These are phyloP conservation scores for Curvularia hawaiiensis DNA, from an alignment of 2,329 filamentous ascomycete species.

Conservation along the genomic window DNA sequence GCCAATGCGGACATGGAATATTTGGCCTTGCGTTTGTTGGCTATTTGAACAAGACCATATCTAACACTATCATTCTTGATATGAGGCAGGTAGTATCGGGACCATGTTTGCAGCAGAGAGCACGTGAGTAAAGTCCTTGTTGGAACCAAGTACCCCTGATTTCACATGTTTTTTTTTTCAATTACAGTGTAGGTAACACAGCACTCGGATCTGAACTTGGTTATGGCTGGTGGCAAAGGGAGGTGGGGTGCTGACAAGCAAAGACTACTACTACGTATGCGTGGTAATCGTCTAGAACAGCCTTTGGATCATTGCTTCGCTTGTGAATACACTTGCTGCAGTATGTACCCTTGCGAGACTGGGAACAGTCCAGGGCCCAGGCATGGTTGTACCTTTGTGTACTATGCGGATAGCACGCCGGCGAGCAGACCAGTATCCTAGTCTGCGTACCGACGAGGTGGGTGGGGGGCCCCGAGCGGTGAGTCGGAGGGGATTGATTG, in stretches of 20 bases:
- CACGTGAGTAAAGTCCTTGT: neutral
- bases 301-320: slow-evolving; percentile 1
- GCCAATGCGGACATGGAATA: neutral
- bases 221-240: neutral
- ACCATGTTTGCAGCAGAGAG: neutral
- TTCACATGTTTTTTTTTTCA: neutral
- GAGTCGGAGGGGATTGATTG: slow-evolving; percentile 5
- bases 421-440: neutral
- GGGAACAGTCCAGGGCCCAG: neutral
- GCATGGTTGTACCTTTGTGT: slow-evolving; percentile 3
- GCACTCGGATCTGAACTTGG: too few species aligned
- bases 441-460: too few species aligned
- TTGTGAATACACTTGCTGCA: neutral
- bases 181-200: too few species aligned
- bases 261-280: neutral
- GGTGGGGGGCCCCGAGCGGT: slow-evolving; percentile 1
- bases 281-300: neutral
- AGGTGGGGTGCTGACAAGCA: neutral
- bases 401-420: slow-evolving; percentile 3
- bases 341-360: neutral
- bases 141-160: neutral
- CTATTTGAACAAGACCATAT: neutral
- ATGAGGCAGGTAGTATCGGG: neutral
- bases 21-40: neutral
- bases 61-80: neutral